These are phyloP conservation scores for Geotrichum armillariae DNA, from an alignment of 1,139 yeast genomes.

Conservation along the genomic window DNA sequence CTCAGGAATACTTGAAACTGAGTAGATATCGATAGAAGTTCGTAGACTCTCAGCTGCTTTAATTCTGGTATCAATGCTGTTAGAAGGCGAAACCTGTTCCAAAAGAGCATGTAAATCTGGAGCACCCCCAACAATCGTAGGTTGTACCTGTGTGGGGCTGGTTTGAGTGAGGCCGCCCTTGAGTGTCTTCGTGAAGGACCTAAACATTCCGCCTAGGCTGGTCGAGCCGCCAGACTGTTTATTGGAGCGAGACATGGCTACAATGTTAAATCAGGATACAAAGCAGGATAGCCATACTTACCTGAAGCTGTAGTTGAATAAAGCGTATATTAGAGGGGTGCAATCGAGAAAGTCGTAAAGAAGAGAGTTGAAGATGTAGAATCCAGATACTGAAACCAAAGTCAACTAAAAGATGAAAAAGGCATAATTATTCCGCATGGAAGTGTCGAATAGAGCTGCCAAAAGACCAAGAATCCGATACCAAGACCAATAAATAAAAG, in stretches of 20 bases:
- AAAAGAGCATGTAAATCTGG: conserved; percentile 51
- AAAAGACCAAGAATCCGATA: no score
- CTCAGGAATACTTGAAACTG: conserved; percentile 65
- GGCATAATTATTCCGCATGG: conserved; percentile 10
- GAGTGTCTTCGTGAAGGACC: conserved; percentile 55
- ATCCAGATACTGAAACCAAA: conserved; percentile 2
- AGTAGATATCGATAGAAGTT: conserved; percentile 51
- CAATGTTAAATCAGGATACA: background rate
- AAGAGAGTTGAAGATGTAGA: background rate
- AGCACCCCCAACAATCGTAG: conserved; percentile 66
- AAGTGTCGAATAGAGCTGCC: no score
- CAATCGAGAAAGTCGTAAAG: no score
- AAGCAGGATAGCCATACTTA: no score
- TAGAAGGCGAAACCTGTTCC: conserved; percentile 43
- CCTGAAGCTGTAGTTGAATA: no score
- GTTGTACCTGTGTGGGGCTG: conserved; percentile 43
- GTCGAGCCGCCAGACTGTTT: conserved; percentile 3
- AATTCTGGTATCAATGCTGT: conserved; percentile 46
- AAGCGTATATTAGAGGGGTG: no score
- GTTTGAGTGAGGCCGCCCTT: conserved; percentile 40
- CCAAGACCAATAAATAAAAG: no score
- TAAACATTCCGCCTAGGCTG: conserved; percentile 47
- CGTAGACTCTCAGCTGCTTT: conserved; percentile 55
- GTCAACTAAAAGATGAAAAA: background rate
- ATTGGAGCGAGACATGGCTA: conserved; percentile 8